Conservation (phyloP, 2,329 filamentous ascomycete species). For the Curvularia lunata region DNA sequence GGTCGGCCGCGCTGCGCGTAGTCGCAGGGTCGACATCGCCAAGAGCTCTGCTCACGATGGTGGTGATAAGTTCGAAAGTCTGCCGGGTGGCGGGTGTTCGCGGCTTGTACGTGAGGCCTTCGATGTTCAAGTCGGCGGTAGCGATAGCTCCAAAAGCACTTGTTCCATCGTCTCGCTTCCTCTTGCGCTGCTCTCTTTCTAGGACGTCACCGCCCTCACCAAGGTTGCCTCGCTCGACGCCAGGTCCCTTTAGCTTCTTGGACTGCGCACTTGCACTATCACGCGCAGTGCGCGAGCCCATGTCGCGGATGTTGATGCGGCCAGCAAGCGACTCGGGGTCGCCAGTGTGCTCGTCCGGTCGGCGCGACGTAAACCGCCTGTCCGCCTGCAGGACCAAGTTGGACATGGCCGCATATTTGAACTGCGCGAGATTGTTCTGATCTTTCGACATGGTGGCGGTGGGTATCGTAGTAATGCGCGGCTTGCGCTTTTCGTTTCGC, state of each 20-base stretch:
- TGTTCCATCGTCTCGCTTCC: slow-evolving; percentile 74
- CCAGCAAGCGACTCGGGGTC: slow-evolving; percentile 97
- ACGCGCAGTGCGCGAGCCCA: slow-evolving; percentile 83
- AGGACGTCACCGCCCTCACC: slow-evolving; percentile 84
- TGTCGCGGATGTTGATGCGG: slow-evolving; percentile 89
- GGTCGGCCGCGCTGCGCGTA: slow-evolving; percentile 91
- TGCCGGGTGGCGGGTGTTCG: slow-evolving; percentile 89
- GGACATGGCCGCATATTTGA: slow-evolving; percentile 99
- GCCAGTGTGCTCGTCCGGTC: slow-evolving; percentile 92
- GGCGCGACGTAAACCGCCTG: slow-evolving; percentile 89
- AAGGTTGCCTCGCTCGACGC: slow-evolving; percentile 76
- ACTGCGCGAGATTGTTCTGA: slow-evolving; percentile 80
- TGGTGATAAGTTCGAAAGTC: slow-evolving; percentile 93
- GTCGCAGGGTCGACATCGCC: slow-evolving; percentile 93
- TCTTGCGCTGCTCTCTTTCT: slow-evolving; percentile 82
- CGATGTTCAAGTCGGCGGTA: slow-evolving; percentile 81
- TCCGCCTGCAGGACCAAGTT: slow-evolving; percentile 99
- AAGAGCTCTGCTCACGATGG: slow-evolving; percentile 83
- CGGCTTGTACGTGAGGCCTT: slow-evolving; percentile 90
- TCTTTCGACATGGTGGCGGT: slow-evolving; percentile 37
- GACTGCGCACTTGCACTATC: slow-evolving; percentile 80
- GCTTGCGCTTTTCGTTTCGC: slow-evolving; percentile 27
- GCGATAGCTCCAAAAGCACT: slow-evolving; percentile 72
- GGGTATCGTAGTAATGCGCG: slow-evolving; percentile 25
- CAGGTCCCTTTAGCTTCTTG: slow-evolving; percentile 70